Evolutionary conservation across 371 early-diverging fungal genomes (phyloP).

Genomic region (Parasitella parasitica): DNA sequence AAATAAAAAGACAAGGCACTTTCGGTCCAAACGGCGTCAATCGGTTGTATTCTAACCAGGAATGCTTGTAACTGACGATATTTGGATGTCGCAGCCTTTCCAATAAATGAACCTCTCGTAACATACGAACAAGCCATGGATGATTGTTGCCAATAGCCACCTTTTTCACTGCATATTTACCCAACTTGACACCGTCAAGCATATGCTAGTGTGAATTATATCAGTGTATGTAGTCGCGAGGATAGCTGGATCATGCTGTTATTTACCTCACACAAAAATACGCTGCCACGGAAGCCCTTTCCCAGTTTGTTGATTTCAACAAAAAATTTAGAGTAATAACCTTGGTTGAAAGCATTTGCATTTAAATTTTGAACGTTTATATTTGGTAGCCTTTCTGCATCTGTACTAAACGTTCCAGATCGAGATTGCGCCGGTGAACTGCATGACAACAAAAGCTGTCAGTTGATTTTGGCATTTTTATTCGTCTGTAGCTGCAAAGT

Average conservation of each 20-base stretch:
- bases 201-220: constrained; percentile 54
- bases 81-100: constrained; percentile 89
- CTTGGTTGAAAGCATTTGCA: constrained; percentile 75
- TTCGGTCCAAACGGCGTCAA: constrained; percentile 82
- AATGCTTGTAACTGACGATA: constrained; percentile 93
- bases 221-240: neutral
- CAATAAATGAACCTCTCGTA: constrained; percentile 89
- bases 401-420: constrained; percentile 13
- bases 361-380: constrained; percentile 23
- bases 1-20: constrained; percentile 92
- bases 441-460: neutral
- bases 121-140: constrained; percentile 91
- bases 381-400: neutral
- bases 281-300: constrained; percentile 88
- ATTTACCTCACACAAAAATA: constrained; percentile 79
- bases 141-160: constrained; percentile 90
- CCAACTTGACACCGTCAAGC: constrained; percentile 77
- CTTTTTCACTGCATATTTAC: constrained; percentile 91
- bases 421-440: constrained; percentile 19
- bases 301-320: constrained; percentile 85
- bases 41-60: constrained; percentile 86
- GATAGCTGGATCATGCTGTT: neutral
- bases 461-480: neutral
- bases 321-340: constrained; percentile 95
- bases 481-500: neutral